phyloP scores from a whole-genome alignment of 129 eudicot species.

The Lactuca saligna region DNA sequence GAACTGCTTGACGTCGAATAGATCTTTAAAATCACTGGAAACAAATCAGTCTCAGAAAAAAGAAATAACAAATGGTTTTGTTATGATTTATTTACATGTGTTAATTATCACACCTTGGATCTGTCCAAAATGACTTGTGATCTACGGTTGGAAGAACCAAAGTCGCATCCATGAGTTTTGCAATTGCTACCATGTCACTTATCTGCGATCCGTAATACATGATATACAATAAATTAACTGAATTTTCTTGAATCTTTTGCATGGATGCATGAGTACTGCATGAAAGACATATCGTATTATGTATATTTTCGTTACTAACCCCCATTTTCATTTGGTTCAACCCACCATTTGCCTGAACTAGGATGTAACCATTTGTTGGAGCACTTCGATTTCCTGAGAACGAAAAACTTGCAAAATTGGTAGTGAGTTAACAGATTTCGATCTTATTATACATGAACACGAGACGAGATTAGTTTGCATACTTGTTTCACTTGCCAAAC shows the following conservation, averaged over 20 bases:
- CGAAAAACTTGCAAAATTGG: slow-evolving; percentile 20
- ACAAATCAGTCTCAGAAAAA: slow-evolving; percentile 27
- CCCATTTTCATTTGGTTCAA: slow-evolving; percentile 70
- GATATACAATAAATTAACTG: neutral
- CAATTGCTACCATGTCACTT: slow-evolving; percentile 71
- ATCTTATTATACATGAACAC: neutral
- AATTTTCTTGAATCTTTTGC: neutral
- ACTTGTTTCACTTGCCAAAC: slow-evolving; percentile 30
- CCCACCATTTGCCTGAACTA: slow-evolving; percentile 63
- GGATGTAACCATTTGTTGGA: slow-evolving; percentile 50
- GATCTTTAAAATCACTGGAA: slow-evolving; percentile 61
- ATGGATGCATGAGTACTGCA: neutral
- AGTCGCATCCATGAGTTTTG: slow-evolving; percentile 57
- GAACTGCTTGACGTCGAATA: slow-evolving; percentile 61
- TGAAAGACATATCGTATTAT: no score
- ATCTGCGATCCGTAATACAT: slow-evolving; percentile 31
- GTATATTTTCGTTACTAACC: slow-evolving; percentile 29
- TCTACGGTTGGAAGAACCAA: slow-evolving; percentile 64
- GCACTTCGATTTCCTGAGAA: slow-evolving; percentile 36
- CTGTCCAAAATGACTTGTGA: slow-evolving; percentile 64
- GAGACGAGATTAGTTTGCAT: slow-evolving; percentile 15
- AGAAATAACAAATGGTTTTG: neutral
- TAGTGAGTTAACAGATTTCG: slow-evolving; percentile 17
- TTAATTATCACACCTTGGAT: slow-evolving; percentile 48
- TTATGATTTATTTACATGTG: neutral